Percentiles rank a stretch among this genome's conserved stretches.
These are phyloP conservation scores for Fusarium nanum DNA, from an alignment of 2,329 filamentous ascomycete species.

Conservation along the genomic window DNA sequence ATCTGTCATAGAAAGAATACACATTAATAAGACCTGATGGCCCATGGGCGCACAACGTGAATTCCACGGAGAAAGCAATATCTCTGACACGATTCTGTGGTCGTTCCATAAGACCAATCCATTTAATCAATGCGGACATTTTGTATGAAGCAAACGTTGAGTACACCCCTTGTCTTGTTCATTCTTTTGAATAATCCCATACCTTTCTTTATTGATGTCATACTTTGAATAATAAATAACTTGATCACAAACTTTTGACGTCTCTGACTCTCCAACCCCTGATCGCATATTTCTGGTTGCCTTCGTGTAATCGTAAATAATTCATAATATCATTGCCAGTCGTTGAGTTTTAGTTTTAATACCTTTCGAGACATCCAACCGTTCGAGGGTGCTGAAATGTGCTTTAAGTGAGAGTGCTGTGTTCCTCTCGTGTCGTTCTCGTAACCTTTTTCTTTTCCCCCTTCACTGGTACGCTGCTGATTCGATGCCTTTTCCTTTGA, in stretches of 20 bases:
- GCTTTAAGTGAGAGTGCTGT: conserved; percentile 43
- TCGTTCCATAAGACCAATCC: neutral
- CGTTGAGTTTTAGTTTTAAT: conserved; percentile 21
- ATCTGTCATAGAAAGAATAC: neutral
- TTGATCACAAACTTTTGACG: conserved; percentile 29
- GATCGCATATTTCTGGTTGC: conserved; percentile 13
- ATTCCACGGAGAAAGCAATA: neutral
- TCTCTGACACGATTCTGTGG: neutral
- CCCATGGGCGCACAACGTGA: neutral
- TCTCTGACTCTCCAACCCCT: conserved; percentile 11
- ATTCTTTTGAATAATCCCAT: neutral
- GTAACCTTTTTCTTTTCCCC: neutral
- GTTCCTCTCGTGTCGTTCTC: conserved; percentile 38
- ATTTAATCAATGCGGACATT: neutral
- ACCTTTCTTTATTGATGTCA: conserved; percentile 7
- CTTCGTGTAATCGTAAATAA: conserved; percentile 41
- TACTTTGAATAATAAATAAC: conserved; percentile 8
- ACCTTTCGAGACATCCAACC: neutral
- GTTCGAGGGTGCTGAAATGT: neutral
- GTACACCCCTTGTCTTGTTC: neutral
- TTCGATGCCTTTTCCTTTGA: conserved; percentile 52
- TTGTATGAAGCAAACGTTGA: neutral
- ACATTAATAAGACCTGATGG: conserved; percentile 5
- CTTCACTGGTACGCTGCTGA: conserved; percentile 21
- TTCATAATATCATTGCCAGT: conserved; percentile 38